These are phyloP conservation scores for Tuber brumale DNA, from an alignment of 495 filamentous ascomycete genomes.

Conservation along the genomic window DNA sequence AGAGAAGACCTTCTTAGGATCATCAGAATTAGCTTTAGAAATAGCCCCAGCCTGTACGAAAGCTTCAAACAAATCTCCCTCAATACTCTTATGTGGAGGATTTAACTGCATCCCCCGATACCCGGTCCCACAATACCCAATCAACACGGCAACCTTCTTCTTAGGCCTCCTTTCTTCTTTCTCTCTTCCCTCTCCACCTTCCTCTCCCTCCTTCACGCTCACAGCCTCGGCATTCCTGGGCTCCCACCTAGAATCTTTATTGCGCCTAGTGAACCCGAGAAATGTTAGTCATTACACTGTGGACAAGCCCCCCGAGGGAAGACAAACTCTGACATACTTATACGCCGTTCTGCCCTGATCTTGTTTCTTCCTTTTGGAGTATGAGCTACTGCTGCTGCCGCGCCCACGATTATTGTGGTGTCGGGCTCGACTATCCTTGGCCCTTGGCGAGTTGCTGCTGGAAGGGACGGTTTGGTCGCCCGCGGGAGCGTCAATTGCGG, in stretches of 20 bases:
- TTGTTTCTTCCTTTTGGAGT: conserved; percentile 22
- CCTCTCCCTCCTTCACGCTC: conserved; percentile 7
- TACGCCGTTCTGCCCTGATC: conserved; percentile 31
- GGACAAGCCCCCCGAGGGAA: conserved; percentile 8
- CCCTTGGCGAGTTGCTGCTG: neutral
- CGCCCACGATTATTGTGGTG: neutral
- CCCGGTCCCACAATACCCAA: conserved; percentile 94
- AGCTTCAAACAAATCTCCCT: conserved; percentile 90
- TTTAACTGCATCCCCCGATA: conserved; percentile 94
- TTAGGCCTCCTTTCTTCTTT: conserved; percentile 78
- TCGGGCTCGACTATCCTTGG: neutral
- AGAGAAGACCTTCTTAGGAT: conserved; percentile 68
- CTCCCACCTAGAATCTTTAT: conserved; percentile 23
- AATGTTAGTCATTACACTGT: conserved; percentile 2
- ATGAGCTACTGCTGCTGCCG: neutral
- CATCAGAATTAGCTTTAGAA: conserved; percentile 89
- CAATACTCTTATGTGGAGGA: conserved; percentile 76
- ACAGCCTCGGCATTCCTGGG: neutral
- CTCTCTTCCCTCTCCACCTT: conserved; percentile 10
- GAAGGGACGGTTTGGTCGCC: neutral
- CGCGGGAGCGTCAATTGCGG: neutral
- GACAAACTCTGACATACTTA: conserved; percentile 35
- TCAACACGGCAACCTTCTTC: conserved; percentile 87
- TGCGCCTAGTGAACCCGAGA: conserved; percentile 10
- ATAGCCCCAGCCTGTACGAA: conserved; percentile 86